Base-by-base conservation (phyloP, 345 rosid species). In the Gossypium herbaceum region DNA sequence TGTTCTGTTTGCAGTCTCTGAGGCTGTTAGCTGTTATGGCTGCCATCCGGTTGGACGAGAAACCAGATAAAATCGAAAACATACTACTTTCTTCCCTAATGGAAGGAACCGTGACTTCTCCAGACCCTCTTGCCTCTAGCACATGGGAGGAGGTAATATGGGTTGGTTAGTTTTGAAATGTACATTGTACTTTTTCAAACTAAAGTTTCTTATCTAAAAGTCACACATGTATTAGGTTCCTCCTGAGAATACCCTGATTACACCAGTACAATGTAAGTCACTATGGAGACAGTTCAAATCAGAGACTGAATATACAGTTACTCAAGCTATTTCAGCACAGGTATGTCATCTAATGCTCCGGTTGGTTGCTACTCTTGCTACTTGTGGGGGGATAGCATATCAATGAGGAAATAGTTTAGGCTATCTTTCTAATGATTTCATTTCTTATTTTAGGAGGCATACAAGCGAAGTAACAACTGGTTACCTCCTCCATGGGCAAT, bases 271-370 rank as follows among this genome's bases (percentile, higher is more conserved):
- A 75, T 90, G 97, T 68, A 88, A 93, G 76, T 88, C 98, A 29
- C 72, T 90, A 76, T 88, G 98, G 97, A 84, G 94, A 79, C 98
- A 88, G 80, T 93, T 91, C 71, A 88, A 83, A 81, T 44, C 86
- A 25, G 95, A 91, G 82, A 91, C 97, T 1, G 92, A 82, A 83
- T 91, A 86, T 75, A 77, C 81, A 7, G 87, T 93, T 57, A 86
- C 92, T 62, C 97, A 91, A 84, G 97, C 94, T 70, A 86, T 88
- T 76, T 85, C 90, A 0, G 87, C 91, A 63, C 92, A 89, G 97
- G 97, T 89, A 72, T 22, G n/a, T 34, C 43, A 59, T 58, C 61
- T 52, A 70, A 29, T 12, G 47, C 60, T 70, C 59, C 24, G 17
- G 27, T 52, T n/a, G 73, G 24, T 52, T 70, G 27, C 73, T 70